Evolutionary conservation across 106 monocot genomes (phyloP).

Genomic region (Allium fistulosum): DNA sequence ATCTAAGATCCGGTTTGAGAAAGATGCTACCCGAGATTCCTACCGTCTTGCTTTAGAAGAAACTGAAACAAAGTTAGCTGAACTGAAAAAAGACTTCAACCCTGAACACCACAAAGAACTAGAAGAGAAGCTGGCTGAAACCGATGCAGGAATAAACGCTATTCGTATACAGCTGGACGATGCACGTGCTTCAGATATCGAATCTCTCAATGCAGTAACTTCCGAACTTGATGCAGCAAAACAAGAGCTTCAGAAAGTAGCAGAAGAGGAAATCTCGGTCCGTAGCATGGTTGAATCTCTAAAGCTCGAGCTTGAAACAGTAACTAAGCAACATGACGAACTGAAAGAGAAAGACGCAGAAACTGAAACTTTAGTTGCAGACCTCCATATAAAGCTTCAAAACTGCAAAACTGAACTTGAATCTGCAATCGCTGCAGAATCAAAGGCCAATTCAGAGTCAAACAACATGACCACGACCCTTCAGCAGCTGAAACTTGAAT

Average conservation of each 20-base stretch:
- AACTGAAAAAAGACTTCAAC: constrained; percentile 53
- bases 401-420: constrained; percentile 62
- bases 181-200: constrained; percentile 30
- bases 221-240: constrained; percentile 62
- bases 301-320: constrained; percentile 46
- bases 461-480: constrained; percentile 48
- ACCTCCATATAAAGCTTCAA: constrained; percentile 58
- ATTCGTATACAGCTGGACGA: constrained; percentile 45
- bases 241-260: constrained; percentile 48
- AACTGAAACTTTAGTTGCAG: constrained; percentile 37
- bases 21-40: constrained; percentile 30
- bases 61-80: constrained; percentile 31
- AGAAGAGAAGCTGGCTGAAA: constrained; percentile 39
- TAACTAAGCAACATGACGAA: constrained; percentile 56
- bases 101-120: constrained; percentile 24
- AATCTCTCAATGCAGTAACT: constrained; percentile 31
- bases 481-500: constrained; percentile 51
- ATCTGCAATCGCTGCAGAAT: constrained; percentile 34
- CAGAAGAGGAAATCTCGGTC: constrained; percentile 52
- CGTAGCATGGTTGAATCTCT: constrained; percentile 41
- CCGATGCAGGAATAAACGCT: constrained; percentile 28
- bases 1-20: constrained; percentile 33
- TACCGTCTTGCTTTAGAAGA: constrained; percentile 42
- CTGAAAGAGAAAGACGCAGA: constrained; percentile 60
- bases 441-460: constrained; percentile 30